A percentile compares a stretch with the other conserved stretches of the same genome.
These are phyloP conservation scores for Globisporangium spiculum DNA, from an alignment of 352 stramenopile genomes.

Conservation along the genomic window DNA sequence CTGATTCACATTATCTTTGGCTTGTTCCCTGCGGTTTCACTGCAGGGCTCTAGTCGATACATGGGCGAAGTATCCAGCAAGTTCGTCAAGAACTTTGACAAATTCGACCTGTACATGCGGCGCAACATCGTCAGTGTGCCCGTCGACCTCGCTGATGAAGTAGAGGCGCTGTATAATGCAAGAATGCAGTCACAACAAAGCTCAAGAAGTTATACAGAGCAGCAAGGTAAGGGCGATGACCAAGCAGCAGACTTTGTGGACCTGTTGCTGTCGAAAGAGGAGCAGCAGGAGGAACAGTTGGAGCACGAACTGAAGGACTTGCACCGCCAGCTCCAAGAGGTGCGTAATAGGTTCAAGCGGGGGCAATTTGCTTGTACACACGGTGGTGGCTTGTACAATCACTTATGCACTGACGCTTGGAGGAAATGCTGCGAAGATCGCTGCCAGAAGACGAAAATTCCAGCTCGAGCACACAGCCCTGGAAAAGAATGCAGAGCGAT, in stretches of 20 bases:
- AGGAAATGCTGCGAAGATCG: neutral
- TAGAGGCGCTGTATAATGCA: slow-evolving; percentile 37
- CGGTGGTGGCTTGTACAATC: neutral
- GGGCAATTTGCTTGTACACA: neutral
- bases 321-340: slow-evolving; percentile 1
- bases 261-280: neutral
- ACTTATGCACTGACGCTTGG: too few species aligned
- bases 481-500: slow-evolving; percentile 29
- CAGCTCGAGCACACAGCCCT: slow-evolving; percentile 34
- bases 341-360: neutral
- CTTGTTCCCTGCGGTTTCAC: neutral
- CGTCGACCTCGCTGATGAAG: slow-evolving; percentile 34
- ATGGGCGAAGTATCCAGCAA: slow-evolving; percentile 53
- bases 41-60: slow-evolving; percentile 53
- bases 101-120: slow-evolving; percentile 76
- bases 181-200: slow-evolving; percentile 15
- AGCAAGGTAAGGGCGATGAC: slow-evolving; percentile 16
- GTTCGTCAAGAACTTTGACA: slow-evolving; percentile 85
- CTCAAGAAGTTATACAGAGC: slow-evolving; percentile 10
- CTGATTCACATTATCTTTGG: neutral
- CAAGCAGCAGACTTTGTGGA: too few species aligned
- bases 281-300: slow-evolving; percentile 1
- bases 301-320: neutral
- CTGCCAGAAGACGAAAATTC: neutral
- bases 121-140: slow-evolving; percentile 75